These are phyloP conservation scores for Microdochium paspali DNA, from an alignment of 2,329 filamentous ascomycete species.

Conservation along the genomic window DNA sequence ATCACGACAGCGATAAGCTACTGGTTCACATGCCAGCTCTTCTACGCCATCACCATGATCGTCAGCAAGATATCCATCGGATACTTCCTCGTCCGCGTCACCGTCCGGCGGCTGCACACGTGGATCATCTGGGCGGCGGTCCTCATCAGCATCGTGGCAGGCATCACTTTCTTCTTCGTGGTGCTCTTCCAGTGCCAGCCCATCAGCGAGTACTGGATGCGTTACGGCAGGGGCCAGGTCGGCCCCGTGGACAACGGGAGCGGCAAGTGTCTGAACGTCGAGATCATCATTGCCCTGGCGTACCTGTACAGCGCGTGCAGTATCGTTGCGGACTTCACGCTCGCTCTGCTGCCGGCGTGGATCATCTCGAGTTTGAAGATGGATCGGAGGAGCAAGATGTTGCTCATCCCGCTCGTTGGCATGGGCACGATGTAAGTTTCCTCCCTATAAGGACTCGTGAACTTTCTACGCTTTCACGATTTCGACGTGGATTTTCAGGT, in stretches of 20 bases:
- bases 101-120: conserved; percentile 2
- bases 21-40: conserved; percentile 3
- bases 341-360: conserved; percentile 29
- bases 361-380: conserved; percentile 37
- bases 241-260: conserved; percentile 1
- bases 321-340: conserved; percentile 25
- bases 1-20: background rate
- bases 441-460: too few species aligned
- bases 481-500: background rate
- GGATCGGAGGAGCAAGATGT: conserved; percentile 29
- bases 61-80: conserved; percentile 5
- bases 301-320: conserved; percentile 28
- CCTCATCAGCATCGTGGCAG: background rate
- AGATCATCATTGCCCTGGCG: conserved; percentile 29
- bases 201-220: conserved; percentile 1
- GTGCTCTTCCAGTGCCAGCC: background rate
- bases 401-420: conserved; percentile 32
- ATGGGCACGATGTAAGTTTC: conserved; percentile 28
- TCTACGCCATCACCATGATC: conserved; percentile 4
- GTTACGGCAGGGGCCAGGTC: background rate
- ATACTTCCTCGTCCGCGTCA: conserved; percentile 5
- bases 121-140: conserved; percentile 1
- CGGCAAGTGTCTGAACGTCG: conserved; percentile 10
- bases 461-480: background rate
- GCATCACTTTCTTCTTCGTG: conserved; percentile 1